Conservation (phyloP, 176 grass and related monocot genomes). For the Bromus sterilis region DNA sequence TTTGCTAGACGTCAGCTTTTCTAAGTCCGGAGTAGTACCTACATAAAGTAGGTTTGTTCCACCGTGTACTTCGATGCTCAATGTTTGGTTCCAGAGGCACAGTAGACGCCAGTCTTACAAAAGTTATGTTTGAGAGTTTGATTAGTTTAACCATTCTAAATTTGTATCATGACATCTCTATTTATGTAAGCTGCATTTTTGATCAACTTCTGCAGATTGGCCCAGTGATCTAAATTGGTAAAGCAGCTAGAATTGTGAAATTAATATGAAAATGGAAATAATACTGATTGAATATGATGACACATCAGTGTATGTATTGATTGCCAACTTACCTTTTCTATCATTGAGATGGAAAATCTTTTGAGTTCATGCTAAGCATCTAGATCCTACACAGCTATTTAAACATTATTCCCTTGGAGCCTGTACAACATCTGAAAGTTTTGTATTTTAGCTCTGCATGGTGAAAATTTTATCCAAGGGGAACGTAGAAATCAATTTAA, state of each 20-base stretch:
- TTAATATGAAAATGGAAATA: background rate
- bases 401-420: no score
- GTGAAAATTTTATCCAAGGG: no score
- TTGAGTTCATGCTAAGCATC: background rate
- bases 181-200: background rate
- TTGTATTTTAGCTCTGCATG: no score
- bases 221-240: background rate
- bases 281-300: background rate
- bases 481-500: no score
- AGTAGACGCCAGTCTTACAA: background rate
- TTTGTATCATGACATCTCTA: background rate
- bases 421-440: no score
- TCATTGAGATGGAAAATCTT: background rate
- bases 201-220: background rate
- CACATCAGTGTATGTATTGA: constrained; percentile 1
- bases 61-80: background rate
- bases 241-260: background rate
- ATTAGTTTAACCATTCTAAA: constrained; percentile 1
- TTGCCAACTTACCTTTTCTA: background rate
- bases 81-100: background rate
- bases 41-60: constrained; percentile 1
- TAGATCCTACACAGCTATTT: background rate
- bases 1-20: background rate
- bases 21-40: background rate
- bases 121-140: background rate